These are phyloP conservation scores for Russula virescens DNA, from an alignment of 768 basidiomycete genomes.

Conservation along the genomic window DNA sequence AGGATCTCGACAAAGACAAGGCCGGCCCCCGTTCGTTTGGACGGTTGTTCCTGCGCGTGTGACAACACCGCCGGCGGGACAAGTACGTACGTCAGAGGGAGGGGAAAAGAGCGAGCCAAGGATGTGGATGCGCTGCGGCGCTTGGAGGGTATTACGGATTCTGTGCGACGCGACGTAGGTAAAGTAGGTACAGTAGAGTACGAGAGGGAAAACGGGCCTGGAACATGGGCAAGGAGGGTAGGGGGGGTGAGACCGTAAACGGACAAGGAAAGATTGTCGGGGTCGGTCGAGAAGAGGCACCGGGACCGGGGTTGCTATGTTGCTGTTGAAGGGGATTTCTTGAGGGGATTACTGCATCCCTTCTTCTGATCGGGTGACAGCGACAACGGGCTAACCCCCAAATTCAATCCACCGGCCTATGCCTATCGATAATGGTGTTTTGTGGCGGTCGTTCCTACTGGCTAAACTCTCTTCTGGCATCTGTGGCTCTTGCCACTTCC, in stretches of 20 bases:
- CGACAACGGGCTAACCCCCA: not conserved
- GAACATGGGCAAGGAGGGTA: slow-evolving; percentile 9
- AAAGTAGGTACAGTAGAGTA: too few species aligned
- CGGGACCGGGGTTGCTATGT: slow-evolving; percentile 20
- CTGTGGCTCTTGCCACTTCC: too few species aligned
- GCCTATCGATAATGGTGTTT: too few species aligned
- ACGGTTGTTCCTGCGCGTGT: slow-evolving; percentile 11
- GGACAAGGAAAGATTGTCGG: slow-evolving; percentile 23
- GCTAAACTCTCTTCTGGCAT: too few species aligned
- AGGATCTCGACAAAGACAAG: slow-evolving; percentile 8
- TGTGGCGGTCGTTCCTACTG: not conserved
- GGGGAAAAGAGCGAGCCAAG: slow-evolving; percentile 3
- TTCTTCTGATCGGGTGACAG: slow-evolving; percentile 8
- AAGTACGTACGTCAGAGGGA: slow-evolving; percentile 15
- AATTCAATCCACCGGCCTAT: slow-evolving; percentile 3
- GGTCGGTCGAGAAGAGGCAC: slow-evolving; percentile 7
- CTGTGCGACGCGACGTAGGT: not conserved
- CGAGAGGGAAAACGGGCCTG: slow-evolving; percentile 6
- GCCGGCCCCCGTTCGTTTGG: slow-evolving; percentile 12
- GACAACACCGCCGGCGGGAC: slow-evolving; percentile 16
- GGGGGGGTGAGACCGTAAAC: slow-evolving; percentile 15
- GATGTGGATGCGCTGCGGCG: slow-evolving; percentile 9
- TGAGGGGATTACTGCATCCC: too few species aligned
- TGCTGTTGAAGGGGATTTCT: too few species aligned
- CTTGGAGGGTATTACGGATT: slow-evolving; percentile 6